phyloP scores from a whole-genome alignment of 257 asterid genomes.

The Solanum sejunctum region DNA sequence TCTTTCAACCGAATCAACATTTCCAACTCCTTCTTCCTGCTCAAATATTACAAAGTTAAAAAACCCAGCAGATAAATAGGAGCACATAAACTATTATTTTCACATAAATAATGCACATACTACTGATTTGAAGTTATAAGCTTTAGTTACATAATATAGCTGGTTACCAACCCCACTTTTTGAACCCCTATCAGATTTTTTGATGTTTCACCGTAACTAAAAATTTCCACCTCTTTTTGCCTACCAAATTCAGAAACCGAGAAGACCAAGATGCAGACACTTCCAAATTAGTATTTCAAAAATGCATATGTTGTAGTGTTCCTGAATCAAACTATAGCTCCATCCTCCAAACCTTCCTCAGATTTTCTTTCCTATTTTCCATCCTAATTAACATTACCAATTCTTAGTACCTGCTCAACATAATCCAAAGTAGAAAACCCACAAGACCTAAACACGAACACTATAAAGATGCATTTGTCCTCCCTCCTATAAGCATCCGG shows the following conservation, averaged over 20 bases:
- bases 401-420: slow-evolving; percentile 32
- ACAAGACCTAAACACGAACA: not conserved
- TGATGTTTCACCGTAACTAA: not conserved
- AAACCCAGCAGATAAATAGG: not conserved
- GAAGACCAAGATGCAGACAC: not conserved
- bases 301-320: not conserved
- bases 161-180: not conserved
- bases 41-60: not conserved
- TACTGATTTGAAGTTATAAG: not conserved
- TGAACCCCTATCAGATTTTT: not conserved
- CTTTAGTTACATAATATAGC: slow-evolving; percentile 5
- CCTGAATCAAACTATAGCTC: not conserved
- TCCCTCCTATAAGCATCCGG: slow-evolving; percentile 26
- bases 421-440: not conserved
- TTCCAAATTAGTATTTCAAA: not conserved
- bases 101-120: not conserved
- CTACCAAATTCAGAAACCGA: not conserved
- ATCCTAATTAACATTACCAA: slow-evolving; percentile 28
- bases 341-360: slow-evolving; percentile 15
- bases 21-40: slow-evolving; percentile 53
- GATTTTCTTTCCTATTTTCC: slow-evolving; percentile 22
- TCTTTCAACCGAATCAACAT: slow-evolving; percentile 32
- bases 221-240: slow-evolving; percentile 12
- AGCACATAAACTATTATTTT: not conserved
- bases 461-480: slow-evolving; percentile 4